A percentile compares a stretch with the other conserved stretches of the same genome.
Conservation (phyloP, 2,329 filamentous ascomycete species). For the Phyllosticta citrichinensis region DNA sequence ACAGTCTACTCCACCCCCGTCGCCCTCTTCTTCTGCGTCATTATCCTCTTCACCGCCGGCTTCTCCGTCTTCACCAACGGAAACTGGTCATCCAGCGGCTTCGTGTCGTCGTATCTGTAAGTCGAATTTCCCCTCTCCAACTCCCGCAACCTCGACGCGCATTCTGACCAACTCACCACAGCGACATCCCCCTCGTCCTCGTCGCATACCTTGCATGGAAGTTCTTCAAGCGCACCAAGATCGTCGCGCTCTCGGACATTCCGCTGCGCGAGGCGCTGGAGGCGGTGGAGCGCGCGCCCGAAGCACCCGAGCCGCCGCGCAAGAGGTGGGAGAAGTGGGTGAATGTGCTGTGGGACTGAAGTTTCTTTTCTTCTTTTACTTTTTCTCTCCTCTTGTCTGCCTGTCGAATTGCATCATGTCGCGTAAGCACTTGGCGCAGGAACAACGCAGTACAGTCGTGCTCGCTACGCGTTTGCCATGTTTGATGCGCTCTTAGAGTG, state of each 20-base stretch:
- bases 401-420: no score
- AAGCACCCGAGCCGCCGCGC: slow-evolving; percentile 14
- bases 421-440: no score
- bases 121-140: not conserved
- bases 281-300: slow-evolving; percentile 15
- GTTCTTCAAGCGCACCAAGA: slow-evolving; percentile 5
- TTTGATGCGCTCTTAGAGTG: no score
- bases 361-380: no score
- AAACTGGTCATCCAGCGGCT: slow-evolving; percentile 19
- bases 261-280: slow-evolving; percentile 18
- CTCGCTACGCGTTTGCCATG: no score
- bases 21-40: slow-evolving; percentile 20
- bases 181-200: slow-evolving; percentile 5
- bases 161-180: not conserved
- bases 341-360: slow-evolving; percentile 16
- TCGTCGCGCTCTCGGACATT: slow-evolving; percentile 14
- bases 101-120: slow-evolving; percentile 24
- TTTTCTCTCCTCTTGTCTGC: no score
- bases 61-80: slow-evolving; percentile 19
- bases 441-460: no score
- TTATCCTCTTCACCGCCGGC: slow-evolving; percentile 20
- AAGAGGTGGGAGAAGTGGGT: slow-evolving; percentile 14
- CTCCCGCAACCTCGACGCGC: not conserved
- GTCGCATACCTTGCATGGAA: slow-evolving; percentile 3
- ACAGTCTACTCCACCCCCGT: slow-evolving; percentile 20